A percentile compares a stretch with the other conserved stretches of the same genome.
These are phyloP conservation scores for Candida railenensis DNA, from an alignment of 805 yeast genomes.

Conservation along the genomic window DNA sequence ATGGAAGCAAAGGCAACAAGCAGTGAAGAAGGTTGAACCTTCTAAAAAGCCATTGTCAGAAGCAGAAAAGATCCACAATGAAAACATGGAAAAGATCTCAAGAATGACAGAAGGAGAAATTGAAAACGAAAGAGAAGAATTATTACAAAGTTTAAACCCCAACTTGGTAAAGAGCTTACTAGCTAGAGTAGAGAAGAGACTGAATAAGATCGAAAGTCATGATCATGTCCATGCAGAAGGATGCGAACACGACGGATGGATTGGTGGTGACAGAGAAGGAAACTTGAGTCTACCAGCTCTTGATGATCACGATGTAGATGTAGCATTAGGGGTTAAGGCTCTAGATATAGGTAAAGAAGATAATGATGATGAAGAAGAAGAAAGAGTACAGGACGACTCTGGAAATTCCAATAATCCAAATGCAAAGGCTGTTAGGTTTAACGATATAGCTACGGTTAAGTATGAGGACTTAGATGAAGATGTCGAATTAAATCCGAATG, in stretches of 20 bases:
- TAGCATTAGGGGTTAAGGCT: constrained; percentile 31
- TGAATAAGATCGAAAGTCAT: constrained; percentile 13
- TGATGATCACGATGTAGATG: constrained; percentile 35
- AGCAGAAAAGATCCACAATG: constrained; percentile 72
- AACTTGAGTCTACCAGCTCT: constrained; percentile 29
- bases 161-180: constrained; percentile 58
- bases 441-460: constrained; percentile 26
- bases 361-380: constrained; percentile 6
- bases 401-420: constrained; percentile 2
- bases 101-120: constrained; percentile 68
- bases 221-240: constrained; percentile 41
- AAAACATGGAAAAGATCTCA: constrained; percentile 62
- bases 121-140: constrained; percentile 60
- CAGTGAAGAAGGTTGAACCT: neutral
- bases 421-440: constrained; percentile 26
- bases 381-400: constrained; percentile 1
- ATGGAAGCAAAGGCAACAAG: constrained; percentile 44
- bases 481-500: constrained; percentile 29
- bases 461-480: constrained; percentile 27
- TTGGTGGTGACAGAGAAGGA: constrained; percentile 38
- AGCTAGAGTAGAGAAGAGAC: constrained; percentile 53
- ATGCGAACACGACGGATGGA: constrained; percentile 33
- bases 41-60: constrained; percentile 42
- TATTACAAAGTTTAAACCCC: constrained; percentile 69
- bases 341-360: constrained; percentile 14